Evolutionary conservation across 2,329 filamentous ascomycete species (phyloP).

Genomic region (Amesomyces nigricolor): DNA sequence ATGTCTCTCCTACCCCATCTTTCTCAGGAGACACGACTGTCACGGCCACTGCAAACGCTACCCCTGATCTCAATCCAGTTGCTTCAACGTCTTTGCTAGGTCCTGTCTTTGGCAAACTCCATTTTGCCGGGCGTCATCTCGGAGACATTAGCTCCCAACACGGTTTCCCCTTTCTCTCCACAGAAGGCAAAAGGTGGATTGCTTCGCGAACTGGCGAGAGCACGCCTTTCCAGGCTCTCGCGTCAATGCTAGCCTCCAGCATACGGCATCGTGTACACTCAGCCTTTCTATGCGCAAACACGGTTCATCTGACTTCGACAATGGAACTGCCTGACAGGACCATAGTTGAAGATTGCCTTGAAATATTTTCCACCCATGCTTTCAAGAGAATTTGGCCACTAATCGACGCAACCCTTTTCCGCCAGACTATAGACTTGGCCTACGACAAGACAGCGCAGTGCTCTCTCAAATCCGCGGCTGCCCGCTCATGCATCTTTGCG

Average conservation of each 20-base stretch:
- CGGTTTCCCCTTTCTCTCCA: constrained; percentile 45
- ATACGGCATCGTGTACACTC: neutral
- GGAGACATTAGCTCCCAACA: constrained; percentile 43
- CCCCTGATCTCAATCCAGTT: neutral
- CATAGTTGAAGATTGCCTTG: constrained; percentile 29
- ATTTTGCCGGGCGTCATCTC: constrained; percentile 44
- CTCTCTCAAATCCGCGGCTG: constrained; percentile 30
- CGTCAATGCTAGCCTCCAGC: neutral
- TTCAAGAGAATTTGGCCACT: constrained; percentile 44
- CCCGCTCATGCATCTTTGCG: constrained; percentile 44
- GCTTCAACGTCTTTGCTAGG: neutral
- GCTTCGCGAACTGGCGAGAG: constrained; percentile 39
- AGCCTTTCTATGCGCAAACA: constrained; percentile 16
- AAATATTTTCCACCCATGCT: constrained; percentile 31
- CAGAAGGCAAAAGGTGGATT: constrained; percentile 44
- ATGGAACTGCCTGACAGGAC: constrained; percentile 32
- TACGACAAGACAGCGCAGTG: constrained; percentile 32
- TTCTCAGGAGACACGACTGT: neutral
- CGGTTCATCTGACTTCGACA: neutral
- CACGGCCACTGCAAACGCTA: neutral
- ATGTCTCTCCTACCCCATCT: neutral
- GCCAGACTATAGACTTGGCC: constrained; percentile 39
- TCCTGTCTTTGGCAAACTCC: constrained; percentile 33
- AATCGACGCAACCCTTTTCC: constrained; percentile 43
- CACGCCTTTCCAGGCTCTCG: constrained; percentile 28